These are phyloP conservation scores for Leccinum insigne DNA, from an alignment of 1,284 basidiomycete genomes.

Conservation along the genomic window DNA sequence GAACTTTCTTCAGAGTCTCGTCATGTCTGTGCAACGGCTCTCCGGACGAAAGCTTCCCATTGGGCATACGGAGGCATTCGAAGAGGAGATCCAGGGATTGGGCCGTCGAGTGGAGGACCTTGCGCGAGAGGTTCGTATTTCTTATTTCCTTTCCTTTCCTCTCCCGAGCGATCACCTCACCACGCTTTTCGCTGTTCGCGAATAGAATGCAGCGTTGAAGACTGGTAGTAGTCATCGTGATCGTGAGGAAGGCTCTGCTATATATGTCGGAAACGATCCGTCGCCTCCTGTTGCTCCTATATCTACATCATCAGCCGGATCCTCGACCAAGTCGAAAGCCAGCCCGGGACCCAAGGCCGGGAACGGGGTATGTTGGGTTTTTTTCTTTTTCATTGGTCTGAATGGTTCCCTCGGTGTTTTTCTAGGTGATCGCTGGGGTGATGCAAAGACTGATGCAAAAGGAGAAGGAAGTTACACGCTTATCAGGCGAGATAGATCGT, in stretches of 20 bases:
- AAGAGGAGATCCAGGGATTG: conserved; percentile 18
- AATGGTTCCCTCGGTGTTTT: conserved; percentile 9
- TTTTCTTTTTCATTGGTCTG: background rate
- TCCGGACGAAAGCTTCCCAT: conserved; percentile 19
- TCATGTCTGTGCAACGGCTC: conserved; percentile 22
- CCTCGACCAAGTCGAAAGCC: conserved; percentile 41
- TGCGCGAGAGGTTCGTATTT: conserved; percentile 18
- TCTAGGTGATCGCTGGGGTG: conserved; percentile 70
- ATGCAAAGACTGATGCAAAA: conserved; percentile 82
- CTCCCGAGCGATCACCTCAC: background rate
- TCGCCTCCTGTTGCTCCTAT: background rate
- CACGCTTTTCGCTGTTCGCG: background rate
- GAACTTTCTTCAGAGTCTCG: conserved; percentile 16
- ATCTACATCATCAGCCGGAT: conserved; percentile 17
- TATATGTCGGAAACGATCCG: conserved; percentile 13
- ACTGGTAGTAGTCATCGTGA: conserved; percentile 55
- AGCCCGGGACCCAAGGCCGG: conserved; percentile 45
- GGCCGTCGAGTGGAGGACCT: conserved; percentile 15
- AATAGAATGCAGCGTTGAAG: conserved; percentile 44
- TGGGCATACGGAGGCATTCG: conserved; percentile 11
- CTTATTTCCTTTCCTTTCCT: background rate
- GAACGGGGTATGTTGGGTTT: conserved; percentile 44
- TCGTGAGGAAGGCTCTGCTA: conserved; percentile 38
- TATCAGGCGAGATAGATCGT: conserved; percentile 73
- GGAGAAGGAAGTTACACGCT: conserved; percentile 79